A percentile compares a stretch with the other conserved stretches of the same genome.
These are phyloP conservation scores for Rhodamnia rubescens DNA, from an alignment of 345 rosid genomes.

Conservation along the genomic window DNA sequence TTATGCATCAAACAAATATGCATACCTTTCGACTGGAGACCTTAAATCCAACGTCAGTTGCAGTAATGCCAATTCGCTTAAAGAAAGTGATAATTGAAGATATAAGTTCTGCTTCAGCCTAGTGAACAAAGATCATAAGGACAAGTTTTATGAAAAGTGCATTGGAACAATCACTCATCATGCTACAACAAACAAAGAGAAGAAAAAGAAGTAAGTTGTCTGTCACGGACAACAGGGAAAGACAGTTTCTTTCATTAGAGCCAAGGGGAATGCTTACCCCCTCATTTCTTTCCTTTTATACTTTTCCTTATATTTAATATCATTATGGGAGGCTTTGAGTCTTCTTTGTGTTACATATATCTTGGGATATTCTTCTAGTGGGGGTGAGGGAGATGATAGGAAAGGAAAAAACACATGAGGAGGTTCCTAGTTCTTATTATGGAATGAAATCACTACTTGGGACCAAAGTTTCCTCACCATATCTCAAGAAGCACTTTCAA, in stretches of 20 bases:
- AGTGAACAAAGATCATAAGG: neutral
- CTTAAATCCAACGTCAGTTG: conserved; percentile 84
- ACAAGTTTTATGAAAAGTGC: neutral
- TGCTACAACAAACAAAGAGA: neutral
- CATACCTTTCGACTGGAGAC: conserved; percentile 91
- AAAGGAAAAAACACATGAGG: neutral
- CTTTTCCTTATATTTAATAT: neutral
- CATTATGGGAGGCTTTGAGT: neutral
- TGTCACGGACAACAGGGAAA: neutral
- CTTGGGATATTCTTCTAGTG: neutral
- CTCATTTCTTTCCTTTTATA: neutral
- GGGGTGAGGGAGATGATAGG: neutral
- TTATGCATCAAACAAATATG: neutral
- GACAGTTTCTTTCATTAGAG: neutral
- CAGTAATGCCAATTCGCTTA: conserved; percentile 70
- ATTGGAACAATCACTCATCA: neutral
- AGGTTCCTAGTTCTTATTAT: neutral
- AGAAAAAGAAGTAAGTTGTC: neutral
- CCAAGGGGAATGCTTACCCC: neutral
- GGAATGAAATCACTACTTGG: neutral
- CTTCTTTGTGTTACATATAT: neutral
- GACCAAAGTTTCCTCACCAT: neutral
- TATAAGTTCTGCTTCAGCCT: conserved; percentile 97
- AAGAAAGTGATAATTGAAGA: conserved; percentile 76
- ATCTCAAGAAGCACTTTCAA: neutral